A percentile compares a stretch with the other conserved stretches of the same genome.
Evolutionary conservation across 495 filamentous ascomycete genomes (phyloP).

Genomic region (Neurospora sp.): DNA sequence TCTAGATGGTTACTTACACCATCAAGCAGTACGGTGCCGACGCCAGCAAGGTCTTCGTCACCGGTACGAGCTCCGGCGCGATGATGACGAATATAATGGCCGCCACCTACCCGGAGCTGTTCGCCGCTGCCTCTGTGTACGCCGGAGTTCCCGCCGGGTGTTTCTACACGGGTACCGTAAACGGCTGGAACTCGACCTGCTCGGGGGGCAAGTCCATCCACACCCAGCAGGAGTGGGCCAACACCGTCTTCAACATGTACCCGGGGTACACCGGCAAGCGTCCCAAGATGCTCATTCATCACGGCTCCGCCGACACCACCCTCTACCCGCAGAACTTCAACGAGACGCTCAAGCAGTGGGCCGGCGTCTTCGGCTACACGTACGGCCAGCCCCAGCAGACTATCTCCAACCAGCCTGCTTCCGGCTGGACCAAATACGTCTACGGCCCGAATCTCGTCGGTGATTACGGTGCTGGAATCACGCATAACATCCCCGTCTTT

Average conservation of each 20-base stretch:
- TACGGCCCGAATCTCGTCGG: conserved; percentile 38
- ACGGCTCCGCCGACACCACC: conserved; percentile 38
- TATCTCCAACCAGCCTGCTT: conserved; percentile 17
- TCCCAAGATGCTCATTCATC: conserved; percentile 40
- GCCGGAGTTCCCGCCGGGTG: conserved; percentile 53
- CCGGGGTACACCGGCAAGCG: conserved; percentile 24
- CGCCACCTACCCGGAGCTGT: conserved; percentile 47
- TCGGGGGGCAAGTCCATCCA: conserved; percentile 31
- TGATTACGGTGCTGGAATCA: conserved; percentile 23
- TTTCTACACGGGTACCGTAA: conserved; percentile 37
- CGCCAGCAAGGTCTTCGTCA: conserved; percentile 38
- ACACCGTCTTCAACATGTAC: conserved; percentile 36
- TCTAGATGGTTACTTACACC: conserved; percentile 44
- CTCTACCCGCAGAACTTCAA: conserved; percentile 40
- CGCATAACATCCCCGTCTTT: conserved; percentile 23
- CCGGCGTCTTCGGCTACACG: conserved; percentile 34
- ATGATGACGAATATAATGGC: conserved; percentile 45
- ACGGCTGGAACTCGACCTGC: conserved; percentile 37
- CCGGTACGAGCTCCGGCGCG: conserved; percentile 44
- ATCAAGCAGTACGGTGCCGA: conserved; percentile 40
- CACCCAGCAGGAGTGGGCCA: conserved; percentile 33
- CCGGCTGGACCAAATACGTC: conserved; percentile 33
- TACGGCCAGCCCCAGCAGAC: conserved; percentile 22
- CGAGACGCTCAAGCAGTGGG: conserved; percentile 46
- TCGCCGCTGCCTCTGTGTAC: conserved; percentile 46